A percentile compares a stretch with the other conserved stretches of the same genome.
These are phyloP conservation scores for Dimargaris verticillata DNA, from an alignment of 192 early-diverging fungal species.

Conservation along the genomic window DNA sequence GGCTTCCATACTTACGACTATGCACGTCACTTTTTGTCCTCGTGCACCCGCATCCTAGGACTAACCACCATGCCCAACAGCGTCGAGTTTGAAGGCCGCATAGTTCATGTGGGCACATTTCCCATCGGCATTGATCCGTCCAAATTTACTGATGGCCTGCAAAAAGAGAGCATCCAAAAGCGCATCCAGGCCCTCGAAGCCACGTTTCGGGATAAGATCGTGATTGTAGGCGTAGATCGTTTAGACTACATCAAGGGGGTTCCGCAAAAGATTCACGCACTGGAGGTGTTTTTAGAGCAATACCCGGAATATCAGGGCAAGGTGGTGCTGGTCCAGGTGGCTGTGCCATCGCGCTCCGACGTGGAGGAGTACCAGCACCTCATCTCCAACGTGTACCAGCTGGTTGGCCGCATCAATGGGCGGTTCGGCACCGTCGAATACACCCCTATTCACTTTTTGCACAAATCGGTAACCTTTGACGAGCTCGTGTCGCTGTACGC, in stretches of 20 bases:
- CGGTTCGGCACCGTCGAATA: conserved; percentile 88
- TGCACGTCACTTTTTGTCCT: conserved; percentile 91
- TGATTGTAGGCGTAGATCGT: conserved; percentile 95
- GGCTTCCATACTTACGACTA: conserved; percentile 99
- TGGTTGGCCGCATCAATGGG: conserved; percentile 97
- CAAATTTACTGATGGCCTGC: conserved; percentile 77
- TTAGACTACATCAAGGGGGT: conserved; percentile 99
- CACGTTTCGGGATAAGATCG: conserved; percentile 69
- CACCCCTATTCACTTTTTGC: conserved; percentile 96
- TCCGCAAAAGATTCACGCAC: conserved; percentile 94
- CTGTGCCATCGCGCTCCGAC: conserved; percentile 93
- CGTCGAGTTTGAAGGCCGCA: conserved; percentile 81
- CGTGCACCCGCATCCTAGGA: conserved; percentile 91
- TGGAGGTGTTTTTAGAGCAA: conserved; percentile 75
- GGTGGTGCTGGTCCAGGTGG: conserved; percentile 91
- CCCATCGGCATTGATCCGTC: conserved; percentile 97
- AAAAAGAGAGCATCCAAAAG: conserved; percentile 41
- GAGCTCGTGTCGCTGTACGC: conserved; percentile 95
- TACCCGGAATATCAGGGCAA: conserved; percentile 87
- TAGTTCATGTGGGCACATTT: conserved; percentile 93
- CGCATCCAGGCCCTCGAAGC: conserved; percentile 68
- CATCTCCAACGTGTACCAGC: conserved; percentile 82
- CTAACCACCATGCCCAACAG: conserved; percentile 84
- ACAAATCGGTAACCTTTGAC: conserved; percentile 86
- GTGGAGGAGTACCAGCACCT: conserved; percentile 98